Conservation (phyloP, 2,329 filamentous ascomycete genomes). For the Neonectria ditissima region DNA sequence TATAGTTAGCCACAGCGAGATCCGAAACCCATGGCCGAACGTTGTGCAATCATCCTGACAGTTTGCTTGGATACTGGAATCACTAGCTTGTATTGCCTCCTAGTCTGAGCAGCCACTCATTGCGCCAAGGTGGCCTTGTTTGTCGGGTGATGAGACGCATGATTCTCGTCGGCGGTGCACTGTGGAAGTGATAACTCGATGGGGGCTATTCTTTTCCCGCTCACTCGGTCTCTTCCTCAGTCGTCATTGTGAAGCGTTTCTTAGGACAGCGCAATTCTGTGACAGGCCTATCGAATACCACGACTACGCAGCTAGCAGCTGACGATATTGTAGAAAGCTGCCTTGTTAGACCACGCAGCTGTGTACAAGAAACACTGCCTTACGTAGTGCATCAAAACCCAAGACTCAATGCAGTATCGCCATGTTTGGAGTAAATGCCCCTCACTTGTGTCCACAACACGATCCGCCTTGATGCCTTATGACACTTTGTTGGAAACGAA, state of each 20-base stretch:
- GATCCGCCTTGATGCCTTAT: neutral
- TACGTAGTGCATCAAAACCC: constrained; percentile 1
- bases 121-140: constrained; percentile 4
- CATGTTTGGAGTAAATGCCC: constrained; percentile 1
- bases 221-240: neutral
- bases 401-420: constrained; percentile 10
- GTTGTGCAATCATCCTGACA: constrained; percentile 19
- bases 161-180: constrained; percentile 11
- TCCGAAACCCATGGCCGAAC: constrained; percentile 9
- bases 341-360: neutral
- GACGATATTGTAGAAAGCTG: constrained; percentile 1
- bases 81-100: constrained; percentile 20
- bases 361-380: neutral
- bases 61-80: constrained; percentile 5
- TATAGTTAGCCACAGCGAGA: neutral
- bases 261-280: neutral
- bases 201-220: neutral
- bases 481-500: neutral
- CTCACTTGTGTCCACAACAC: neutral
- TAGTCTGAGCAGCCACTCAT: constrained; percentile 14
- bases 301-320: neutral
- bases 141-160: constrained; percentile 26
- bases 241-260: neutral
- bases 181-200: neutral
- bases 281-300: neutral